Base-by-base conservation (phyloP, 176 grass and related monocot species). In the Thalia dealbata region DNA sequence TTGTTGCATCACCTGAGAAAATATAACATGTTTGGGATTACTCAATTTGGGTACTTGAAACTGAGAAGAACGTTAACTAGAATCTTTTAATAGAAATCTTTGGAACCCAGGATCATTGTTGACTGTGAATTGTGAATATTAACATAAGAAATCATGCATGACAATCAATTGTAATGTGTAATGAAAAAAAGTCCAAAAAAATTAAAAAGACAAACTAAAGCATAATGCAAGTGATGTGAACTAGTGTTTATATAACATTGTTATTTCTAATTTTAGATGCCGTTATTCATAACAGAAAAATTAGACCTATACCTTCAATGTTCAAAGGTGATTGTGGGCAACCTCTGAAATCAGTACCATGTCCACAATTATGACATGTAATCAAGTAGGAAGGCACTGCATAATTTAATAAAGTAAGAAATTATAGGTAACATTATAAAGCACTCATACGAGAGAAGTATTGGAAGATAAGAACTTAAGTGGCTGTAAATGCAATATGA, bases 291-390 rank as follows among this genome's bases (percentile, higher is more conserved):
- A n/a, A 22, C 8, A 43, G 66, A 41, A 35, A 16, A 66, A 30
- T 16, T 66, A 18, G 24, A 71, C 8, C 43, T 63, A 19, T 86
- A 99, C 95, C 95, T 99, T 93, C 74, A 56, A 83, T 87, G 50
- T 75, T 83, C 55, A 87, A 88, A 81, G 95, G 95, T 70, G 29
- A 61, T 50, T 93, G 95, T 43, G 87, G 95, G 75, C 95, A 93
- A 35, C 95, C 95, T 86, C 90, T 93, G 72, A 99, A 71, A 82
- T 99, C 95, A 75, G 85, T 88, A 61, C 95, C 90, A 69, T 93
- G 90, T 50, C 95, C 95, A 41, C 95, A 99, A 76, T 99, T 99
- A 61, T 85, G 82, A 45, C 95, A 99, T 74, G 91, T 91, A 21
- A 99, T 88, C 50, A 93, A 52, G 74, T 85, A 93, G 7, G 95